Conservation (phyloP, 1,284 basidiomycete genomes). For the Peniophora sp. region DNA sequence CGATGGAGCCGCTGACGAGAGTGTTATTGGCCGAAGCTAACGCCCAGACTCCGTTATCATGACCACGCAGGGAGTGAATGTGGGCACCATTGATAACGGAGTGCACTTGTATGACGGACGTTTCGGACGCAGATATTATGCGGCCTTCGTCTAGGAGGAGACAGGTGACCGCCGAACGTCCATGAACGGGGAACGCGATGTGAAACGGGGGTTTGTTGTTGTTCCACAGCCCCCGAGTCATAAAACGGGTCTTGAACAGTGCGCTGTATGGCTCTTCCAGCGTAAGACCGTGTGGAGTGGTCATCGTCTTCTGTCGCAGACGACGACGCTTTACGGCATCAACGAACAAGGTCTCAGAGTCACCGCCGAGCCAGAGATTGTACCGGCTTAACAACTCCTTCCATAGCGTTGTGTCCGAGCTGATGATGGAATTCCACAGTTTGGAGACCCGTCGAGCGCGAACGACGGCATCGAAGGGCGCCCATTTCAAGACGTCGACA, state of each 20-base stretch:
- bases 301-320: conserved; percentile 33
- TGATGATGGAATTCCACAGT: conserved; percentile 76
- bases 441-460: conserved; percentile 79
- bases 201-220: conserved; percentile 67
- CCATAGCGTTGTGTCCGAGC: conserved; percentile 81
- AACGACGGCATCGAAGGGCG: conserved; percentile 69
- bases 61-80: conserved; percentile 71
- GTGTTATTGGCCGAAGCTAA: conserved; percentile 72
- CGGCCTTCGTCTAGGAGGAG: conserved; percentile 88
- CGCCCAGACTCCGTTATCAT: conserved; percentile 95
- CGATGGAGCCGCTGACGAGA: conserved; percentile 96
- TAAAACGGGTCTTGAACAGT: conserved; percentile 77
- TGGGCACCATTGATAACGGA: conserved; percentile 74
- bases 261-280: conserved; percentile 80
- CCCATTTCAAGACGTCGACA: conserved; percentile 69
- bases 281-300: conserved; percentile 39
- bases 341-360: conserved; percentile 64
- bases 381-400: conserved; percentile 69
- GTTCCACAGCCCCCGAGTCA: conserved; percentile 73
- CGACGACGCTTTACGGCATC: conserved; percentile 54
- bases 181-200: conserved; percentile 78
- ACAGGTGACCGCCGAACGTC: conserved; percentile 87
- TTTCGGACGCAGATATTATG: conserved; percentile 91
- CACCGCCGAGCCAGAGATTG: conserved; percentile 79
- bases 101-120: conserved; percentile 89